Evolutionary conservation across 2,329 filamentous ascomycete genomes (phyloP), one percentile per base, ranked within the genome.

Genomic region (Hypomyces perniciosus): DNA sequence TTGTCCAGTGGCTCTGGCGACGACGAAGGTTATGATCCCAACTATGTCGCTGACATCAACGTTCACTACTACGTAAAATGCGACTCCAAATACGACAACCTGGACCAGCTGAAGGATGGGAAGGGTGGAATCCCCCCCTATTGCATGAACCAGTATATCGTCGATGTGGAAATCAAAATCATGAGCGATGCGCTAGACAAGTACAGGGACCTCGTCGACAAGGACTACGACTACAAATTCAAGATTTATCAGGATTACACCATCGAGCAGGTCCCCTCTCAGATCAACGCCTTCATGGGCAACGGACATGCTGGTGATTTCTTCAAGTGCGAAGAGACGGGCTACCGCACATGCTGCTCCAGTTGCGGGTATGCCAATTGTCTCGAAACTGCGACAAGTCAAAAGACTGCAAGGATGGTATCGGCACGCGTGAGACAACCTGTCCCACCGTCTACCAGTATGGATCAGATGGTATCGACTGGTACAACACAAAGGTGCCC

Each of bases 1-100:
- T 39, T 38, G 35, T 37, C 10, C 29, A 49, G 39, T 29, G 39
- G 13, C 33, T 28, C 10, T 44, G 46, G 26, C 28, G n/a, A 35
- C 30, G 20, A 43, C 30, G 20, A 20, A 20, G 39, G 13, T 26
- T 28, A 7, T 44, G 46, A 30, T 35, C 7, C 26, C 20, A 10
- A 43, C 30, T 43, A 13, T n/a, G 46, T 44, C 2, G 8, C 20
- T 30, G 29, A 28, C 5, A 38, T 49, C 9, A 26, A 44, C 13
- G 31, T 37, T 8, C 8, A 49, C n/a, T 31, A 44, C 26, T 49
- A 44, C 38, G 40, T 13, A 30, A 37, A 46, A 7, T 46, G 48
- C 42, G 34, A 50, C 42, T 9, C 42, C 20, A 33, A 40, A 12
- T 60, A 67, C 33, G 62, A 61, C 9, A 60, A 59, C 35, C 55